phyloP scores from a whole-genome alignment of 176 grass and related monocot species.

The Lolium rigidum region DNA sequence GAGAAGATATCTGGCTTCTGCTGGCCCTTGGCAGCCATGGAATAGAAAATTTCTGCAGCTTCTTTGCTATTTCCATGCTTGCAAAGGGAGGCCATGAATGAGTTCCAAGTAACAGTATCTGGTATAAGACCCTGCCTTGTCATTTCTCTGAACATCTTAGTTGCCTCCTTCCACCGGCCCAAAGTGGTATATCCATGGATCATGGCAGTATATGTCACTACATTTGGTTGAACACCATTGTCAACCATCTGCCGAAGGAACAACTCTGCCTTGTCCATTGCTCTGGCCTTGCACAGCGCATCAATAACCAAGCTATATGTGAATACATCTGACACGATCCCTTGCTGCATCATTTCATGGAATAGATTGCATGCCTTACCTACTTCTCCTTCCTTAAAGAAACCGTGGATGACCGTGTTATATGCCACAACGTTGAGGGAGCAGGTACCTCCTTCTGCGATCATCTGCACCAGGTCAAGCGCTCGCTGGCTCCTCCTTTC shows the following conservation, averaged over 20 bases:
- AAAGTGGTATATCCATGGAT: background rate
- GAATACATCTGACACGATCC: background rate
- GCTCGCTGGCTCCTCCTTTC: background rate
- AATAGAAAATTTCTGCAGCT: background rate
- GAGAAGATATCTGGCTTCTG: background rate
- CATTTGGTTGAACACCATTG: background rate
- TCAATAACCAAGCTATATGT: background rate
- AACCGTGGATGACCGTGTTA: background rate
- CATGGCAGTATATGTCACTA: conserved; percentile 3
- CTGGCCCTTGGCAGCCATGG: background rate
- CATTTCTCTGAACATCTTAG: background rate
- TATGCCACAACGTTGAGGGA: background rate
- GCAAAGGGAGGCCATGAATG: background rate
- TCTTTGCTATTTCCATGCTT: background rate
- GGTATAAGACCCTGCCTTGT: background rate
- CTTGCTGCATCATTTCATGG: background rate
- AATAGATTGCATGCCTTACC: background rate
- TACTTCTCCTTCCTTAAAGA: background rate
- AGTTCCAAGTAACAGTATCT: background rate
- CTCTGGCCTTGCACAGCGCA: too few species aligned
- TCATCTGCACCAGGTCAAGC: background rate
- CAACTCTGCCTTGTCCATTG: background rate
- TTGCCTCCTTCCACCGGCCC: background rate
- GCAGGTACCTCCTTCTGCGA: background rate
- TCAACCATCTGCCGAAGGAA: background rate